phyloP scores from a whole-genome alignment of 805 yeast species.

The Zygosaccharomyces lentus region DNA sequence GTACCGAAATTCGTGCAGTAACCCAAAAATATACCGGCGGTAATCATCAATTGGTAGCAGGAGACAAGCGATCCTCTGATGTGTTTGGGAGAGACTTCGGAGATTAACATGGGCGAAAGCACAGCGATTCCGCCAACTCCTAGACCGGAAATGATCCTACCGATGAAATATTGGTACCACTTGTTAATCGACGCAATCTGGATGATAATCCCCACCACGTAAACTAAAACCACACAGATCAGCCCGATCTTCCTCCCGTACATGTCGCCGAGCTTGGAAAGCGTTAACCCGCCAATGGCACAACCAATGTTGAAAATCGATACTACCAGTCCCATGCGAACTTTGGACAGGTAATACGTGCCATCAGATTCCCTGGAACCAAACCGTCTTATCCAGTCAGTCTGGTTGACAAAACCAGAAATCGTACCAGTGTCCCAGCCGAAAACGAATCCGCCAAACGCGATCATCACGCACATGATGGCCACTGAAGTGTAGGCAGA shows the following conservation, averaged over 20 bases:
- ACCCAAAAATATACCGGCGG: conserved; percentile 71
- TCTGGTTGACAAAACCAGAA: conserved; percentile 60
- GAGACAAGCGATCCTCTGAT: conserved; percentile 69
- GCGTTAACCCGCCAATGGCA: conserved; percentile 60
- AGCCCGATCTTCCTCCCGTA: conserved; percentile 65
- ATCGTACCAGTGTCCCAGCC: conserved; percentile 84
- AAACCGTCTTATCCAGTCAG: conserved; percentile 53
- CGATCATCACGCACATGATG: conserved; percentile 32
- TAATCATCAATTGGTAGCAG: conserved; percentile 64
- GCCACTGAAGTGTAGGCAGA: conserved; percentile 36
- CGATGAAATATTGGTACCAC: conserved; percentile 71
- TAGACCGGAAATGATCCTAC: conserved; percentile 64
- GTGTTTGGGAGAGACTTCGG: conserved; percentile 66
- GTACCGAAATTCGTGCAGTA: conserved; percentile 72
- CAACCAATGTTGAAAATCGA: conserved; percentile 69
- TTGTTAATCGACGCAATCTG: conserved; percentile 51
- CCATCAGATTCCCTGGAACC: conserved; percentile 47
- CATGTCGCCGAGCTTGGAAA: conserved; percentile 57
- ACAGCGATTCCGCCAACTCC: conserved; percentile 79
- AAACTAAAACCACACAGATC: conserved; percentile 56
- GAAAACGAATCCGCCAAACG: conserved; percentile 45
- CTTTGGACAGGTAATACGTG: conserved; percentile 44
- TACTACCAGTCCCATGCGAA: conserved; percentile 54
- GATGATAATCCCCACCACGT: conserved; percentile 62
- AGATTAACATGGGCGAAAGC: conserved; percentile 66